Evolutionary conservation across 2,329 filamentous ascomycete genomes (phyloP), one percentile per base, ranked within the genome.

Genomic region (Helotiales sp.): DNA sequence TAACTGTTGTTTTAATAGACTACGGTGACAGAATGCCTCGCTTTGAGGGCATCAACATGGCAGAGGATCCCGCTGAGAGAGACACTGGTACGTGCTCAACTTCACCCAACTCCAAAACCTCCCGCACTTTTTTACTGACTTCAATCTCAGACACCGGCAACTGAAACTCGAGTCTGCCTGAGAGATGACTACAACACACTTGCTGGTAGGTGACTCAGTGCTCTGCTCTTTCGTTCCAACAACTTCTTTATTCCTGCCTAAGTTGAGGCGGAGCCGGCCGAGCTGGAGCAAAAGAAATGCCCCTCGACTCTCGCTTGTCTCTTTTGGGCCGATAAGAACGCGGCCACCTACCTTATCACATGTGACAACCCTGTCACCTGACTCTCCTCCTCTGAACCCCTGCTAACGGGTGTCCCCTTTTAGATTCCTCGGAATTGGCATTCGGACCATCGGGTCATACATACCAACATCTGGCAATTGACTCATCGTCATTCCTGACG

Each of bases 141-240:
- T 47, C 24, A 47, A 20, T 61, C 32, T 15, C 58, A 66, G 64
- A 63, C 30, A 63, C 32, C 17, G 64, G 64, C 24, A 52, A 54
- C 64, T 66, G 64, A 66, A 54, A 61, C 15, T 26, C 60, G 28
- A 57, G 17, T 58, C 60, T 30, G 50, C 30, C 52, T 66, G 30
- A 43, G 37, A 50, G 37, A 37, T 32, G 47, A 52, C 64, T 52
- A 43, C 61, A 59, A 60, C 32, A 60, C 32, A 43, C 28, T 47
- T 52, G 64, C 52, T 52, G 64, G 64, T 66, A 63, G 6, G 64
- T 63, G 64, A 59, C 59, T 66, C 60, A 59, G 40, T 61, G 20
- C 22, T 43, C 20, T 32, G 13, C 37, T 45, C 40, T 61, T 22
- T 26, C 32, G n/a, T 61, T 43, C 34, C 49, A 32, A 57, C 26